phyloP scores from a whole-genome alignment of 1,284 basidiomycete species.

The Rhodotorula sp. region DNA sequence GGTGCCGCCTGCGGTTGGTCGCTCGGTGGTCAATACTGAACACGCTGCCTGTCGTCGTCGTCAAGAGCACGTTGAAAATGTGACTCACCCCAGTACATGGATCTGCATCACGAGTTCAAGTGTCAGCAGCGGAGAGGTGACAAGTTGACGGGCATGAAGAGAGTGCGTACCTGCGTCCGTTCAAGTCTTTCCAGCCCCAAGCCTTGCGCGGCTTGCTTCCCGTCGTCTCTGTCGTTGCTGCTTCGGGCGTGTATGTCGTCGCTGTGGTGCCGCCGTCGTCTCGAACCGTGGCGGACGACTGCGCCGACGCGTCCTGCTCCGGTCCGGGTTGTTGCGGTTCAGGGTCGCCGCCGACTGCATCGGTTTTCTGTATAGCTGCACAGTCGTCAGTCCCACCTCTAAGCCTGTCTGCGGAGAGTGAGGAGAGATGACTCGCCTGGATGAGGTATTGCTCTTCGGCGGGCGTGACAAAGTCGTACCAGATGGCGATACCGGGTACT shows the following conservation, averaged over 20 bases:
- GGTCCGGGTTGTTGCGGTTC: neutral
- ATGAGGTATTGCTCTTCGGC: slow-evolving; percentile 29
- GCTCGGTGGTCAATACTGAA: neutral
- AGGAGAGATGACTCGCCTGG: slow-evolving; percentile 2
- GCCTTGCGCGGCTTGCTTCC: slow-evolving; percentile 1
- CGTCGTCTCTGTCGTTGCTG: neutral
- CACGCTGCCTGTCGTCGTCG: too few relatives aligned
- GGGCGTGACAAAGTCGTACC: slow-evolving; percentile 31
- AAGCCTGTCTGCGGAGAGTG: neutral
- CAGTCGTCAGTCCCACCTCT: rapidly evolving
- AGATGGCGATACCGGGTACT: slow-evolving; percentile 9
- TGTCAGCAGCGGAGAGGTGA: too few relatives aligned
- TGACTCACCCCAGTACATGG: slow-evolving; percentile 38
- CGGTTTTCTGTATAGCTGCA: slow-evolving; percentile 20
- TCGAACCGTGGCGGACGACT: neutral
- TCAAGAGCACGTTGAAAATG: neutral
- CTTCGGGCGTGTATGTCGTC: neutral
- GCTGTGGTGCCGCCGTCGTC: neutral
- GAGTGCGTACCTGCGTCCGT: slow-evolving; percentile 29
- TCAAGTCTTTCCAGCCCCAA: slow-evolving; percentile 35
- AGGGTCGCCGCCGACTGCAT: slow-evolving; percentile 13
- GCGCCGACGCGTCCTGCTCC: neutral
- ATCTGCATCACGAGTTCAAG: neutral
- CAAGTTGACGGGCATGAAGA: too few relatives aligned
- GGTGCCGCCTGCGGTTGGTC: slow-evolving; percentile 23